Percentiles rank a stretch among this genome's conserved stretches.
Conservation (phyloP, 495 filamentous ascomycete genomes). For the Aspergillus campestris region DNA sequence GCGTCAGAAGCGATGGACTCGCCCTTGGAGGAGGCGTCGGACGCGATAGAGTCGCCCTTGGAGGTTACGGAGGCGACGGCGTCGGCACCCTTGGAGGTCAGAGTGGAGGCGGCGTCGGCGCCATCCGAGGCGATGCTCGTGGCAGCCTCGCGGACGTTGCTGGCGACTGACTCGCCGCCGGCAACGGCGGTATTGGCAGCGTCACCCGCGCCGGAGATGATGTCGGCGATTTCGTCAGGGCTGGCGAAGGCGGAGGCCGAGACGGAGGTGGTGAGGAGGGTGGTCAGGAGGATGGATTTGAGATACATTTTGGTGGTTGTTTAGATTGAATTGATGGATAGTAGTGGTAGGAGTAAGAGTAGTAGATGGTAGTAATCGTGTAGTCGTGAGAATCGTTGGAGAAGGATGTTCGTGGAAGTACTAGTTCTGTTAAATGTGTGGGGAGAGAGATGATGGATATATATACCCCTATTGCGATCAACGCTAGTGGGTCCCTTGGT, state of each 20-base stretch:
- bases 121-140: slow-evolving; percentile 6
- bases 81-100: slow-evolving; percentile 9
- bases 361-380: not conserved
- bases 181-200: slow-evolving; percentile 1
- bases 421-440: too few relatives aligned
- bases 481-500: too few relatives aligned
- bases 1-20: slow-evolving; percentile 10
- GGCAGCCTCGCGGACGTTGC: not conserved
- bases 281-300: slow-evolving; percentile 6
- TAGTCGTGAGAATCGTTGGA: not conserved
- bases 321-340: not conserved
- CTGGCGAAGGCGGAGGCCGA: slow-evolving; percentile 3
- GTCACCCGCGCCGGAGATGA: slow-evolving; percentile 6
- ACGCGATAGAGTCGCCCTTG: slow-evolving; percentile 8
- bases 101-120: slow-evolving; percentile 3
- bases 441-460: too few relatives aligned
- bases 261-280: slow-evolving; percentile 11
- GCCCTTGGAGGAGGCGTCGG: slow-evolving; percentile 7
- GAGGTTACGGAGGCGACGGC: slow-evolving; percentile 7
- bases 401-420: not conserved
- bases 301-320: slow-evolving; percentile 9
- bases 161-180: slow-evolving; percentile 5
- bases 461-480: too few relatives aligned
- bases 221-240: slow-evolving; percentile 3
- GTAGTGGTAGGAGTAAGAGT: not conserved